Conservation (phyloP, 768 basidiomycete species). For the Termitomyces sp. region DNA sequence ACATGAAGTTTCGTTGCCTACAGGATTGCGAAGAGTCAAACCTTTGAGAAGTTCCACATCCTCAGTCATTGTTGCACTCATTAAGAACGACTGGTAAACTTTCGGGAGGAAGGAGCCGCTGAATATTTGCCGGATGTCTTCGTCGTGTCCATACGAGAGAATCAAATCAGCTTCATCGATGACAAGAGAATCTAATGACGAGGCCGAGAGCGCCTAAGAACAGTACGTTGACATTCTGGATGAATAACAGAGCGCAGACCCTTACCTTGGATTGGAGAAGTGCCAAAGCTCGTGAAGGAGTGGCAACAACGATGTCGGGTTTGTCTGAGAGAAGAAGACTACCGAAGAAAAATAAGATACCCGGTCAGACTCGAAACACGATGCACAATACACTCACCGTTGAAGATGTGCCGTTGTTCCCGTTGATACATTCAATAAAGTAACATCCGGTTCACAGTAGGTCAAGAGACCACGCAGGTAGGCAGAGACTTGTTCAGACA, state of each 20-base stretch:
- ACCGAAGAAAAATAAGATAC: background rate
- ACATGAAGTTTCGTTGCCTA: slow-evolving; percentile 28
- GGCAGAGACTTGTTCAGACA: slow-evolving; percentile 82
- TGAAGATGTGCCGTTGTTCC: slow-evolving; percentile 69
- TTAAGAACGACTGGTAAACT: slow-evolving; percentile 87
- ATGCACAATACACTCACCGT: slow-evolving; percentile 22
- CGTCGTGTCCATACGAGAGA: slow-evolving; percentile 93
- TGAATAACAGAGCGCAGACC: background rate
- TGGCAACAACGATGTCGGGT: slow-evolving; percentile 77
- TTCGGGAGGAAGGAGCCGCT: slow-evolving; percentile 68
- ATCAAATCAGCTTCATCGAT: slow-evolving; percentile 98
- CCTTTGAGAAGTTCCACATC: slow-evolving; percentile 92
- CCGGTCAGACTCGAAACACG: background rate
- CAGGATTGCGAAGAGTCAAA: slow-evolving; percentile 80
- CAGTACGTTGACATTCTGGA: background rate
- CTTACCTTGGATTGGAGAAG: slow-evolving; percentile 67
- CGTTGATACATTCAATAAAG: slow-evolving; percentile 69
- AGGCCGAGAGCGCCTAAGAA: slow-evolving; percentile 53
- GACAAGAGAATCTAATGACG: slow-evolving; percentile 75
- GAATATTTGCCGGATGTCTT: slow-evolving; percentile 73
- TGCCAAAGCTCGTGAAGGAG: slow-evolving; percentile 64
- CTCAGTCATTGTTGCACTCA: slow-evolving; percentile 97
- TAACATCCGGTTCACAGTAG: slow-evolving; percentile 77
- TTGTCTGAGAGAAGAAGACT: slow-evolving; percentile 43
- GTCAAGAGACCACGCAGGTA: slow-evolving; percentile 59